Evolutionary conservation across 208 protist genomes (phyloP).

Genomic region (Crithidia sp.): DNA sequence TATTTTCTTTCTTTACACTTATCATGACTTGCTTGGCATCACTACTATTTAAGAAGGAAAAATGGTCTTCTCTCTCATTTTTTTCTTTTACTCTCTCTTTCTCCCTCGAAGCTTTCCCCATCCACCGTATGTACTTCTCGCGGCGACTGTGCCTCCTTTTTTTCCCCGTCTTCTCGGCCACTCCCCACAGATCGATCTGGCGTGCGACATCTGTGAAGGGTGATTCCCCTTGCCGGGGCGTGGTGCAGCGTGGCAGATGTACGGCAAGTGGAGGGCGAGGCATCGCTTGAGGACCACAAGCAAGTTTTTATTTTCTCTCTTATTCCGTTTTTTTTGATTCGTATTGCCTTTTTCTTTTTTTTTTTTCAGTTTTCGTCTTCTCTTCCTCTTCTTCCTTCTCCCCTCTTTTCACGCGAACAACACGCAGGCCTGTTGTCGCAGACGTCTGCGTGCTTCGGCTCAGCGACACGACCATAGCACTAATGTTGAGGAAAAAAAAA

Average conservation of each 20-base stretch:
- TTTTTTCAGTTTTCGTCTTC: neutral
- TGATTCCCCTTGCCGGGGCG: neutral
- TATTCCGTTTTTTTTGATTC: constrained; percentile 31
- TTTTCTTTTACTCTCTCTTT: neutral
- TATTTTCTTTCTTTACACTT: constrained; percentile 3
- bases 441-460: no score
- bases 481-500: no score
- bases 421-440: neutral
- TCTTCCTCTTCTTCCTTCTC: constrained; percentile 1
- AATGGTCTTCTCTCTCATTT: neutral
- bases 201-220: constrained; percentile 13
- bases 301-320: neutral
- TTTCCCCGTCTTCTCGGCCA: neutral
- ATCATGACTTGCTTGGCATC: neutral
- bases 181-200: constrained; percentile 5
- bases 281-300: no score
- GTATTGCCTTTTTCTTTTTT: constrained; percentile 12
- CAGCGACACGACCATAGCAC: neutral
- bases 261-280: no score
- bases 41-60: neutral
- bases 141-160: neutral
- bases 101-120: neutral
- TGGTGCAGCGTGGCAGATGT: no score
- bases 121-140: no score
- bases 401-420: neutral